Conservation (phyloP, 768 basidiomycete species). For the Trametes meyenii region DNA sequence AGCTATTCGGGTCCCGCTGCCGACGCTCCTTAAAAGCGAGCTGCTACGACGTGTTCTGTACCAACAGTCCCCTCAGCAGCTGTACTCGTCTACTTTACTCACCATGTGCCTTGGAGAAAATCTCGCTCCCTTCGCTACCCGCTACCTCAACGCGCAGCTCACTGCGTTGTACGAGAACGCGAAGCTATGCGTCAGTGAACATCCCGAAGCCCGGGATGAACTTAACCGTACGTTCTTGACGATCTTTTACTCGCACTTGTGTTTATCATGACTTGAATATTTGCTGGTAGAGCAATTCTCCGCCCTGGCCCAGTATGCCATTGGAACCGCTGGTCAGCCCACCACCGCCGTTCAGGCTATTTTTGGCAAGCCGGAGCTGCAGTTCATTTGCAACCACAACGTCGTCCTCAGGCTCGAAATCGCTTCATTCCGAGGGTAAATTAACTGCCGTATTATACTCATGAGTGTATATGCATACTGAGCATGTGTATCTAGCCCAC, state of each 20-base stretch:
- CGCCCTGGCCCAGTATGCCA: neutral
- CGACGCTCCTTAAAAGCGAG: too few species aligned
- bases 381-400: constrained; percentile 38
- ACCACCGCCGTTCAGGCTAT: constrained; percentile 24
- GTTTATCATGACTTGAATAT: too few species aligned
- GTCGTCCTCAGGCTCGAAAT: constrained; percentile 30
- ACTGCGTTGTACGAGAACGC: constrained; percentile 26
- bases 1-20: too few species aligned
- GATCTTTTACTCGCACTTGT: too few species aligned
- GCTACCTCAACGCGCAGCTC: constrained; percentile 28
- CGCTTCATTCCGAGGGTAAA: constrained; percentile 23
- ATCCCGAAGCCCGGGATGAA: constrained; percentile 18
- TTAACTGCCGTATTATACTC: too few species aligned
- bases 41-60: too few species aligned
- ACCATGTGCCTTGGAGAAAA: constrained; percentile 28
- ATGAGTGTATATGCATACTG: too few species aligned
- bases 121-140: constrained; percentile 22
- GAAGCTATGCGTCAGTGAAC: constrained; percentile 14
- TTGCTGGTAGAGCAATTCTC: neutral
- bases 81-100: neutral
- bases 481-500: neutral
- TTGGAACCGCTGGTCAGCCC: constrained; percentile 6
- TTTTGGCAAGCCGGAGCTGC: constrained; percentile 28
- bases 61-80: too few species aligned
- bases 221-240: neutral